phyloP scores from a whole-genome alignment of 805 yeast genomes.

The Hanseniaspora lindneri region DNA sequence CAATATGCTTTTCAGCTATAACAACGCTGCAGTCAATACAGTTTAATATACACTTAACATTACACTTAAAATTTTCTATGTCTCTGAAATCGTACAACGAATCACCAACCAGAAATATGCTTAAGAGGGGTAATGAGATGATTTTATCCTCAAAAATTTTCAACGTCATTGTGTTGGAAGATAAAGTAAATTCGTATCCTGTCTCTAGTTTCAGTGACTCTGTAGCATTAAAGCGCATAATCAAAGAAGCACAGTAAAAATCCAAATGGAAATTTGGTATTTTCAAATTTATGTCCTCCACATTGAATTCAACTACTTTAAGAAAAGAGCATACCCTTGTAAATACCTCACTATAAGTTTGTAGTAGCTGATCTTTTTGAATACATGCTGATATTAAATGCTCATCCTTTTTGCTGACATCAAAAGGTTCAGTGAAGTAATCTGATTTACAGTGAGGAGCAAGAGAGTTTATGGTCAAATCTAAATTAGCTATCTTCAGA shows the following conservation, averaged over 20 bases:
- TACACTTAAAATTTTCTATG: slow-evolving; percentile 17
- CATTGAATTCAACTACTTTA: slow-evolving; percentile 24
- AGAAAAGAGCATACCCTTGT: slow-evolving; percentile 16
- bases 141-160: slow-evolving; percentile 20
- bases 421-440: background rate
- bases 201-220: background rate
- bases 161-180: slow-evolving; percentile 23
- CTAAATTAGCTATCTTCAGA: slow-evolving; percentile 4
- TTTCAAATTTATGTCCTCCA: slow-evolving; percentile 24
- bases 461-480: background rate
- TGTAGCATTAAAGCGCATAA: slow-evolving; percentile 23
- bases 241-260: slow-evolving; percentile 24
- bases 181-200: slow-evolving; percentile 23
- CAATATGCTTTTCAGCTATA: slow-evolving; percentile 16
- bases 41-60: slow-evolving; percentile 22
- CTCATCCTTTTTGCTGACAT: background rate
- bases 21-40: slow-evolving; percentile 26
- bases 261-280: slow-evolving; percentile 17
- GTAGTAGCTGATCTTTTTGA: background rate
- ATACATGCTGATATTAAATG: background rate
- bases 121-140: slow-evolving; percentile 26
- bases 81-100: slow-evolving; percentile 20
- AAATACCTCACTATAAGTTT: slow-evolving; percentile 8
- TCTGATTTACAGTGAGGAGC: background rate
- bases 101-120: slow-evolving; percentile 24